Percentiles rank a stretch among this genome's conserved stretches.
phyloP scores from a whole-genome alignment of 805 yeast genomes.

The Candida bentonensis region DNA sequence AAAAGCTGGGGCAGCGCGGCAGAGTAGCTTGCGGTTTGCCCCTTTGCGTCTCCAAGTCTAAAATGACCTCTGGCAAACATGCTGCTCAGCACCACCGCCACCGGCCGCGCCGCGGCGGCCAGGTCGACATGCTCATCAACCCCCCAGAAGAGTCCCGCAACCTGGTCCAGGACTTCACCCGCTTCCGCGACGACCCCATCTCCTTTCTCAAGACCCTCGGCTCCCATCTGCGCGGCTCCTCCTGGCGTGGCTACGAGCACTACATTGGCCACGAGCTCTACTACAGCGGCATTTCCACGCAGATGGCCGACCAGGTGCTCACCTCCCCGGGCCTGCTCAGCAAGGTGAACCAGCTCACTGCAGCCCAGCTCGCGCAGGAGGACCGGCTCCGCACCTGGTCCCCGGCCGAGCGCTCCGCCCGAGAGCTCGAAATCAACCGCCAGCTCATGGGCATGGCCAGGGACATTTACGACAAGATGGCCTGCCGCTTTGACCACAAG shows the following conservation, averaged over 20 bases:
- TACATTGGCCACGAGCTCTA: constrained; percentile 24
- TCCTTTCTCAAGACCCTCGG: constrained; percentile 18
- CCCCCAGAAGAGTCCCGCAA: constrained; percentile 10
- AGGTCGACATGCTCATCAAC: constrained; percentile 1
- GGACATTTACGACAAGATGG: constrained; percentile 19
- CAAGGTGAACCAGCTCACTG: constrained; percentile 21
- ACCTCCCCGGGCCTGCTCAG: constrained; percentile 17
- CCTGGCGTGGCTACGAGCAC: constrained; percentile 25
- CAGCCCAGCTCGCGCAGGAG: constrained; percentile 18
- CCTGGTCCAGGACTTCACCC: constrained; percentile 18
- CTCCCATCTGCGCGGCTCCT: constrained; percentile 19
- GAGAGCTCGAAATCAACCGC: constrained; percentile 14
- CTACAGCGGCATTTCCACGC: constrained; percentile 19
- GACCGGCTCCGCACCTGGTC: constrained; percentile 11
- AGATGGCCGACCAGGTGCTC: constrained; percentile 17
- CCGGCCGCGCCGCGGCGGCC: too few relatives aligned
- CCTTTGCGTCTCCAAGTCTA: too few relatives aligned
- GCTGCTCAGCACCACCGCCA: too few relatives aligned
- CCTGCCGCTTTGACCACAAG: constrained; percentile 22
- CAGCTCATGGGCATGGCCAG: constrained; percentile 20
- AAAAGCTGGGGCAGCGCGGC: too few relatives aligned
- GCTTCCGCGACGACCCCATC: constrained; percentile 25
- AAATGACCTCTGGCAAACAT: too few relatives aligned
- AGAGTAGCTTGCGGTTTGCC: too few relatives aligned
- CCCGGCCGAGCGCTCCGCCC: constrained; percentile 13